A percentile compares a stretch with the other conserved stretches of the same genome.
Evolutionary conservation across 2,329 filamentous ascomycete species (phyloP).

Genomic region (Scytalidium lignicola): DNA sequence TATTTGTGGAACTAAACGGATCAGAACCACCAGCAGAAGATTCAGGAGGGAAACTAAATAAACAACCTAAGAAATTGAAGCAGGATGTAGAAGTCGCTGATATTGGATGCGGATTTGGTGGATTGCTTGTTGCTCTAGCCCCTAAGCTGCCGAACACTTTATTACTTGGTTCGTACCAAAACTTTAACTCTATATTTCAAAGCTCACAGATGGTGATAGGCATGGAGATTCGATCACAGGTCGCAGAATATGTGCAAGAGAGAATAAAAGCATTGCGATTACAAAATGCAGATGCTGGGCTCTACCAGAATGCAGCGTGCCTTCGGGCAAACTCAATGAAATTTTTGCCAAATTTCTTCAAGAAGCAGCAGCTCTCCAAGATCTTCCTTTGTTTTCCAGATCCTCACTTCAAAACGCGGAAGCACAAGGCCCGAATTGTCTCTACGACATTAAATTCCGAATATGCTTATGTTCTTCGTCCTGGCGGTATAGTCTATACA

Average conservation of each 20-base stretch:
- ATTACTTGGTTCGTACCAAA: conserved; percentile 61
- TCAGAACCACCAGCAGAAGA: conserved; percentile 21
- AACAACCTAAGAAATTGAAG: conserved; percentile 36
- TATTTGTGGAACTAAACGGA: conserved; percentile 47
- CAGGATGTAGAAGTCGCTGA: conserved; percentile 87
- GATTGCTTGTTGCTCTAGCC: conserved; percentile 78
- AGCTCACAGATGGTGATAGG: conserved; percentile 42
- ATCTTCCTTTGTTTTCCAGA: conserved; percentile 99
- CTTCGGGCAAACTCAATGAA: conserved; percentile 97
- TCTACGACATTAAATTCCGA: conserved; percentile 84
- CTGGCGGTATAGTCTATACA: conserved; percentile 86
- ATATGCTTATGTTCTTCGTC: conserved; percentile 81
- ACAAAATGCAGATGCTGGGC: conserved; percentile 47
- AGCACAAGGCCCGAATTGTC: conserved; percentile 95
- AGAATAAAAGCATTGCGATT: conserved; percentile 75
- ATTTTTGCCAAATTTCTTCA: conserved; percentile 97
- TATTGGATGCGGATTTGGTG: conserved; percentile 95
- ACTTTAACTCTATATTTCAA: neutral
- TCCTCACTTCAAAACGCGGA: conserved; percentile 94
- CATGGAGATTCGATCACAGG: conserved; percentile 87
- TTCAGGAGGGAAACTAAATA: conserved; percentile 7
- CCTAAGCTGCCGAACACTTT: conserved; percentile 76
- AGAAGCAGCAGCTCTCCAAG: conserved; percentile 71
- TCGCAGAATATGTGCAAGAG: conserved; percentile 85
- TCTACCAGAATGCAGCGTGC: conserved; percentile 83